phyloP scores from a whole-genome alignment of 805 yeast genomes.

The Candida sonorensis region DNA sequence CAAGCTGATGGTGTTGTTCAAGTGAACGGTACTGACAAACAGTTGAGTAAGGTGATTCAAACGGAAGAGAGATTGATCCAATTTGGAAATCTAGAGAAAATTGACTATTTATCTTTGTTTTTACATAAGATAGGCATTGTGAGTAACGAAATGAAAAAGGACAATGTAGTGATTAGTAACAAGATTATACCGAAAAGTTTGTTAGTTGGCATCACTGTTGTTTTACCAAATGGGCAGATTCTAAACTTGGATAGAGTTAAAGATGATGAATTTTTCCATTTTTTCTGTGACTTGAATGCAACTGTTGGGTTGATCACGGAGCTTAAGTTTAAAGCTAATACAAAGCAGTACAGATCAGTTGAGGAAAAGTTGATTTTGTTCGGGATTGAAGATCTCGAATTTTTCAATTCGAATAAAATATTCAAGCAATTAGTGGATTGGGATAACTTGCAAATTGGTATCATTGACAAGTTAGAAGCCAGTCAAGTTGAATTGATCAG shows the following conservation, averaged over 20 bases:
- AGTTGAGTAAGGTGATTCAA: too few relatives aligned
- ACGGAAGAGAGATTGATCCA: too few relatives aligned
- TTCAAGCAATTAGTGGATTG: not conserved
- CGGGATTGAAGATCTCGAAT: conserved; percentile 12
- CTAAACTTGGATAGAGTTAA: conserved; percentile 1
- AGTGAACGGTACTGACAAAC: too few relatives aligned
- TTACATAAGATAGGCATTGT: too few relatives aligned
- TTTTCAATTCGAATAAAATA: conserved; percentile 8
- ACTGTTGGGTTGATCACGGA: conserved; percentile 16
- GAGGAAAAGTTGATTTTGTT: conserved; percentile 9
- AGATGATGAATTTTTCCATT: conserved; percentile 5
- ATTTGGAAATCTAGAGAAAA: too few relatives aligned
- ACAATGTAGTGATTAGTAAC: too few relatives aligned
- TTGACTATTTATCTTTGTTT: too few relatives aligned
- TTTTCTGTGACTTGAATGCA: conserved; percentile 8
- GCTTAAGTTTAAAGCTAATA: conserved; percentile 6
- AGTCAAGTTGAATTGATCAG: not conserved
- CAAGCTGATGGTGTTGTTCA: too few relatives aligned
- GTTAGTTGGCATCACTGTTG: conserved; percentile 15
- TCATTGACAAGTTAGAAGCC: conserved; percentile 5
- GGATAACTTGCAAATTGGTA: conserved; percentile 2
- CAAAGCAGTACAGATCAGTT: too few relatives aligned
- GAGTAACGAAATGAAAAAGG: too few relatives aligned
- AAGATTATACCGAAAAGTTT: conserved; percentile 5
- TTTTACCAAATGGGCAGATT: conserved; percentile 23